These are phyloP conservation scores for Hygrocybe coccinea DNA, from an alignment of 768 basidiomycete genomes.

Conservation along the genomic window DNA sequence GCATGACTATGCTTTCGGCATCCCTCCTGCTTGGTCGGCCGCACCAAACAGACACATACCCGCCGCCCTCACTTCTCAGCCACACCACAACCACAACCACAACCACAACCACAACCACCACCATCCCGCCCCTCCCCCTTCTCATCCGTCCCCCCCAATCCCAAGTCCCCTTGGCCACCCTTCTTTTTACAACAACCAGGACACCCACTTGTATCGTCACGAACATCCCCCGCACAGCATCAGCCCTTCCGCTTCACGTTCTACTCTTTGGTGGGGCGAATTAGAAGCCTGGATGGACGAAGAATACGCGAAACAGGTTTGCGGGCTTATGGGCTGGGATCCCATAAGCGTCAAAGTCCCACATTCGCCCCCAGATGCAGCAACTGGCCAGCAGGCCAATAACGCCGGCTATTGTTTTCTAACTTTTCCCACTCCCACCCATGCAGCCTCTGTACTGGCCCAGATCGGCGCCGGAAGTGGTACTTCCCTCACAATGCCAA, in stretches of 20 bases:
- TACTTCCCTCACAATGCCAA: conserved; percentile 69
- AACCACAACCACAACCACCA: conserved; percentile 40
- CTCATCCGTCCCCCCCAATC: conserved; percentile 10
- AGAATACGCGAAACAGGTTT: conserved; percentile 88
- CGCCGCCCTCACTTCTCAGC: conserved; percentile 25
- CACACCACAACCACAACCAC: conserved; percentile 32
- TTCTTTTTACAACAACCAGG: conserved; percentile 29
- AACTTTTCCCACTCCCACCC: conserved; percentile 69
- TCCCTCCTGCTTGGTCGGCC: conserved; percentile 13
- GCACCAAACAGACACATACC: conserved; percentile 45
- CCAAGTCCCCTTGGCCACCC: conserved; percentile 21
- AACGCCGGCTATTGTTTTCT: conserved; percentile 88
- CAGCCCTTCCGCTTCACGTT: conserved; percentile 36
- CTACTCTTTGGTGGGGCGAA: conserved; percentile 81
- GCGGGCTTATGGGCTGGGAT: conserved; percentile 83
- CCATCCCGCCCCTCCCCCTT: conserved; percentile 34
- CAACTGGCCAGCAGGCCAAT: conserved; percentile 62
- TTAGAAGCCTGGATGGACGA: conserved; percentile 97
- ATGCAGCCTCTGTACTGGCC: conserved; percentile 65
- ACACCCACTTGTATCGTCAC: conserved; percentile 29
- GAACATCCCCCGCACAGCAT: conserved; percentile 10
- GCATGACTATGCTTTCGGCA: conserved; percentile 27
- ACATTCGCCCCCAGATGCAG: conserved; percentile 50
- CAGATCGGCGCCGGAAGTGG: conserved; percentile 51
- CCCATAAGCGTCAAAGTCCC: conserved; percentile 70